Base-by-base conservation (phyloP, 352 stramenopile species). In the Pythium guiyangense region DNA sequence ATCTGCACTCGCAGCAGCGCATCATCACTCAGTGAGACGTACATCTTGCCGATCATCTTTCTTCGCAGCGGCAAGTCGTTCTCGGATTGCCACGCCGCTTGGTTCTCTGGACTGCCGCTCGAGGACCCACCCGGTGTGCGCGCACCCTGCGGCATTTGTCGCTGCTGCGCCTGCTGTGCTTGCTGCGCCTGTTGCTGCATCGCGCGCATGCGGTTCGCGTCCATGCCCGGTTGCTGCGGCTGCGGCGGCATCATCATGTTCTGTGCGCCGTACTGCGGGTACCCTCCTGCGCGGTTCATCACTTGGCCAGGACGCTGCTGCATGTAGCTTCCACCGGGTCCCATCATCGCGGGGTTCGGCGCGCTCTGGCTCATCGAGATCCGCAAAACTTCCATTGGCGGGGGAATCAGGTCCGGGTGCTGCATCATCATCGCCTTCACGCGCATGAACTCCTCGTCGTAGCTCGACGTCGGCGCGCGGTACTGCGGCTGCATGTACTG, bases 21-120 rank as follows among this genome's bases (percentile, higher is more conserved):
- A 17, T 40, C 10, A 6, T 2, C 34, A 17, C 22, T 26, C 14
- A n/a, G 4, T 2, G 12, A 4, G 10, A 79, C 74, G 63, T 75
- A 88, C 80, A 97, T 98, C 69, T 94, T 94, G 42, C 83, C 83
- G 48, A 96, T 96, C 85, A 96, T 94, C 60, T 94, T 93, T 51
- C 86, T 70, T 63, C 86, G 82, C 56, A 95, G 54, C 12, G 86
- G 86, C 20, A 95, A 58, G 44, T 95, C 86, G 57, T 91, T 94
- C 49, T 95, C 86, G 8, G 84, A 94, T 59, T 95, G 86, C 86
- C 86, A 95, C 9, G 83, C 81, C 54, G 83, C 74, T 52, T 89
- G 83, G 9, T 60, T 64, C 44, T 89, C 79, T 3, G 61, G 57
- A 37, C 62, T 60, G 39, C 71, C 80, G 25, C 49, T 65, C 1